A percentile compares a stretch with the other conserved stretches of the same genome.
These are phyloP conservation scores for Neoboletus subvelutipes DNA, from an alignment of 768 basidiomycete species.

Conservation along the genomic window DNA sequence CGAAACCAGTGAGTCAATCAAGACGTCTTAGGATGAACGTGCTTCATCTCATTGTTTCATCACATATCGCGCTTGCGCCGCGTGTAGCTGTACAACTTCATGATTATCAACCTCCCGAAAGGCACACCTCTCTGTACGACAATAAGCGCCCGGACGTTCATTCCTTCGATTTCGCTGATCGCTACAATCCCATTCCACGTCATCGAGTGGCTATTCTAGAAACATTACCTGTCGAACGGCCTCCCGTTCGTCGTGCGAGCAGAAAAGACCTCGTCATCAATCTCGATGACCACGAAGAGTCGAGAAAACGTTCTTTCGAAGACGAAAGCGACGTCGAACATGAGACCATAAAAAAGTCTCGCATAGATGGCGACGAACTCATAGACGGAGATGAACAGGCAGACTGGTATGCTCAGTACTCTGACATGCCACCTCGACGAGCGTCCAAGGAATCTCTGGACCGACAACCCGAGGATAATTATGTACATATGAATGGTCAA, in stretches of 20 bases:
- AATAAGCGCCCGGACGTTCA: constrained; percentile 18
- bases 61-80: constrained; percentile 11
- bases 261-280: constrained; percentile 31
- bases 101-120: constrained; percentile 21
- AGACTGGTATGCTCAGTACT: constrained; percentile 38
- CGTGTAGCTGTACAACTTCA: constrained; percentile 25
- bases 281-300: constrained; percentile 26
- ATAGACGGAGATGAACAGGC: constrained; percentile 50
- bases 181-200: constrained; percentile 36
- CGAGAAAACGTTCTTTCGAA: constrained; percentile 44
- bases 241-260: constrained; percentile 30
- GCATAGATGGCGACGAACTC: constrained; percentile 48
- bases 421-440: constrained; percentile 32
- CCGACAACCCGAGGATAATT: constrained; percentile 43
- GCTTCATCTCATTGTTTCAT: constrained; percentile 30
- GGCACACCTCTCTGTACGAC: constrained; percentile 12
- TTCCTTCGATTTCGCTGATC: constrained; percentile 35
- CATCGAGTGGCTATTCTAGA: constrained; percentile 10
- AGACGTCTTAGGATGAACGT: constrained; percentile 18
- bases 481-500: constrained; percentile 36
- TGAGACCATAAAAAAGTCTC: constrained; percentile 50
- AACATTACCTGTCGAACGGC: constrained; percentile 15
- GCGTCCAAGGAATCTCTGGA: constrained; percentile 52
- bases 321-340: constrained; percentile 44
- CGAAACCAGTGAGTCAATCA: constrained; percentile 44